Evolutionary conservation across 345 rosid species (phyloP), one percentile per base, ranked within the genome.

Genomic region (Salix suchowensis): DNA sequence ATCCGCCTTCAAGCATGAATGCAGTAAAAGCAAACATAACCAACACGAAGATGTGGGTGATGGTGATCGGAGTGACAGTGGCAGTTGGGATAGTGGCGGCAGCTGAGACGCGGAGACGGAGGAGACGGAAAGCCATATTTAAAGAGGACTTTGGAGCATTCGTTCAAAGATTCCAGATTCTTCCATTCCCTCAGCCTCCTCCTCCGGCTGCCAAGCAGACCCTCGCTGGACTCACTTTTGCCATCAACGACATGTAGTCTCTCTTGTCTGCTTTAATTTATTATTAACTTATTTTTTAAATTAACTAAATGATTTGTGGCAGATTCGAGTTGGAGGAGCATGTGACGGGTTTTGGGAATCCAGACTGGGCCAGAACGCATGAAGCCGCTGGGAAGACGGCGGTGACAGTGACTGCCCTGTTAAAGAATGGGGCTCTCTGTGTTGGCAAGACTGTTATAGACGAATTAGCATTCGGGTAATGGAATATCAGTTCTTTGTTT

Each of bases 361-460:
- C 91, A 7, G 91, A 87, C 23, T 95, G 98, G 98, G 80, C 75
- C 80, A 87, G 85, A 71, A 87, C 93, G n/a, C 98, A 91, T 78
- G 90, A 86, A 65, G 82, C 84, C 62, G 93, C 97, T 5, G 91
- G 81, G 74, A 86, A 87, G 75, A 95, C 92, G 1, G 97, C 97
- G 1, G 83, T 85, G 18, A 96, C 75, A 12, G 89, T 95, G 15
- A 90, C 94, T 15, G 78, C 88, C 36, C 86, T 95, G 40, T 84
- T 93, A 84, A 88, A 86, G 80, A 88, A 85, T 79, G 98, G 97
- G 70, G 98, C 98, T 80, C 88, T 91, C 81, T 95, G 98, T 84
- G 86, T 91, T 79, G 98, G 92, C 79, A 91, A 87, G 84, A 93
- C 98, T 21, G 87, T 95, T 73, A 84, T 91, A 88, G 93, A 87